phyloP scores from a whole-genome alignment of 148 eudicot genomes.

The Spergularia marina region DNA sequence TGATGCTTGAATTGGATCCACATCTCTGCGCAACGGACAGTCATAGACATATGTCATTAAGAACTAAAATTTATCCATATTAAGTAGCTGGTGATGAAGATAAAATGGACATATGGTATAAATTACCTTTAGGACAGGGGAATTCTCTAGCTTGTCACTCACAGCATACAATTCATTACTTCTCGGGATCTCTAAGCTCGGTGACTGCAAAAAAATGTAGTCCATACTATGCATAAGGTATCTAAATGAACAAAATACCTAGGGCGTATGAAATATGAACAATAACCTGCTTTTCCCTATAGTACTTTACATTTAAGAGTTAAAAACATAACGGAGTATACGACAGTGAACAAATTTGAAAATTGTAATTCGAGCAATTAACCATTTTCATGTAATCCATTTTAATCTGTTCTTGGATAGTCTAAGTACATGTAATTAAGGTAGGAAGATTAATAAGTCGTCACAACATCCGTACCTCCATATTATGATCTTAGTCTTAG shows the following conservation, averaged over 20 bases:
- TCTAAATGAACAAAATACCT: not conserved
- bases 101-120: not conserved
- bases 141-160: constrained; percentile 25
- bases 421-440: not conserved
- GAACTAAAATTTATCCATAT: not conserved
- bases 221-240: constrained; percentile 1
- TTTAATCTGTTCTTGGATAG: no score
- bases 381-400: no score
- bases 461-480: no score
- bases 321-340: no score
- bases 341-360: no score
- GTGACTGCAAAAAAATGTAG: constrained; percentile 11
- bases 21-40: constrained; percentile 37
- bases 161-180: constrained; percentile 9
- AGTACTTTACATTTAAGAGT: no score
- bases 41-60: not conserved
- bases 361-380: not conserved
- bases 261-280: no score
- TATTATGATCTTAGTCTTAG: not conserved
- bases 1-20: constrained; percentile 35
- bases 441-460: no score
- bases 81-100: not conserved
- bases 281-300: no score
- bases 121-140: constrained; percentile 30
- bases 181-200: constrained; percentile 19